Base-by-base conservation (phyloP, 768 basidiomycete genomes). In the Lyophyllum shimeji region DNA sequence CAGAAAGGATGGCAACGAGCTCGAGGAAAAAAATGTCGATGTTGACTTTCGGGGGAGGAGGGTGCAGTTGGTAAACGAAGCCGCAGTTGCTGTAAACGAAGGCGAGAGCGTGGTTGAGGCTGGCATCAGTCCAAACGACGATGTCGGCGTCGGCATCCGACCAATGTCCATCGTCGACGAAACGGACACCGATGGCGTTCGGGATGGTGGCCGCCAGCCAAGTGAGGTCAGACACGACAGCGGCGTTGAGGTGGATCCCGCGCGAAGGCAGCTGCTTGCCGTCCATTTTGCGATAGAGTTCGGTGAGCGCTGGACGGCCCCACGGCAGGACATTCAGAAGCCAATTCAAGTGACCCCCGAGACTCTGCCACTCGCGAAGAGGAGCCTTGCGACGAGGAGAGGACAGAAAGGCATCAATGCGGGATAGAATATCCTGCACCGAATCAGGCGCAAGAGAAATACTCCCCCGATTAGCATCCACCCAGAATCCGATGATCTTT, bases 401-500 rank as follows among this genome's bases (percentile, higher is more conserved):
- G 0, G 3, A 2, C 5, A 58, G 33, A 13, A 58, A 58, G 0
- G 17, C 20, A 1, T 48, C 1, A n/a, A 50, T 50, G 17, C 45
- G 52, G 1, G 29, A 44, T 5, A 71, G 46, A 2, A 76, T 59
- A 1, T 64, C 55, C 0, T 3, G 1, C 29, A 75, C 59, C 0
- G 58, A 57, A 0, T 67, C 60, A 0, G 46, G 44, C 0, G 63
- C 48, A 25, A 74, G 61, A 47, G 15, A 46, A 3, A 72, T 68
- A 0, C 54, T 23, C 34, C 74, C 71, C 0, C 18, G 1, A 7
- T 65, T 61, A 0, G 65, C 62, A 23, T 76, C 63, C 0, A 76
- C 65, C 15, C 59, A 59, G 42, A 77, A 75, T 0, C 75, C 74
- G 37, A 77, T 74, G 33, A 77, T 67, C n/a, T 63, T 66, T 0